Evolutionary conservation across 2,329 filamentous ascomycete species (phyloP).

Genomic region (Colletotrichum abscissum): DNA sequence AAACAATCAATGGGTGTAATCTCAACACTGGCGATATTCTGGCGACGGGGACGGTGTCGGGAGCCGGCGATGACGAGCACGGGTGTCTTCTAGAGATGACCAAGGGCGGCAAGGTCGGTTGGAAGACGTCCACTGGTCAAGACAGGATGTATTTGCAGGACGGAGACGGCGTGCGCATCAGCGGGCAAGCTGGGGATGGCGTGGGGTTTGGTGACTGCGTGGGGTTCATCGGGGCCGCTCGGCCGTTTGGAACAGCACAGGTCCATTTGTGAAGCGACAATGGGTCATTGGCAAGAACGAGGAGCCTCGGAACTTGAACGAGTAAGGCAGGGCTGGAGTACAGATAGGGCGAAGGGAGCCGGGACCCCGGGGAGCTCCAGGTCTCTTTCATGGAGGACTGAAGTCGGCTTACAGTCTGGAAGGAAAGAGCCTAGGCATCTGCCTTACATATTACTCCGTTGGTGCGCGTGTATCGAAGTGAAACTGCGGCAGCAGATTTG

Average conservation of each 20-base stretch:
- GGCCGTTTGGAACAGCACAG: constrained; percentile 15
- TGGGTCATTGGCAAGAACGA: not conserved
- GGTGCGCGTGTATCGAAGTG: constrained; percentile 23
- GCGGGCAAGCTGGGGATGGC: constrained; percentile 51
- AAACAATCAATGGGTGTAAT: constrained; percentile 50
- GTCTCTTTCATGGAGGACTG: not conserved
- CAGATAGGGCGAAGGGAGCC: not conserved
- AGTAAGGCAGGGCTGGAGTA: not conserved
- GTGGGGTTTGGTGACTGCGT: constrained; percentile 54
- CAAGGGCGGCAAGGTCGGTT: constrained; percentile 46
- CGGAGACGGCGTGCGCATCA: constrained; percentile 51
- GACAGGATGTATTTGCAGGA: constrained; percentile 51
- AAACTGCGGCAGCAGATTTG: not conserved
- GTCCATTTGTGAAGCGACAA: not conserved
- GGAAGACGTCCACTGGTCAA: constrained; percentile 43
- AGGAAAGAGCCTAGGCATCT: not conserved
- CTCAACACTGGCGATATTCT: constrained; percentile 53
- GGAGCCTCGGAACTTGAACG: not conserved
- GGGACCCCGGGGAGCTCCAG: not conserved
- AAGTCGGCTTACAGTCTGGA: constrained; percentile 10
- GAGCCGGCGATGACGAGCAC: constrained; percentile 44
- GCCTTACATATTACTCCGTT: not conserved
- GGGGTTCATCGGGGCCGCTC: constrained; percentile 38
- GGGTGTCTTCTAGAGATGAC: constrained; percentile 55
- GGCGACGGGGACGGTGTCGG: constrained; percentile 55